These are phyloP conservation scores for Paramecium sexaurelia DNA, from an alignment of 73 alveolate genomes.

Conservation along the genomic window DNA sequence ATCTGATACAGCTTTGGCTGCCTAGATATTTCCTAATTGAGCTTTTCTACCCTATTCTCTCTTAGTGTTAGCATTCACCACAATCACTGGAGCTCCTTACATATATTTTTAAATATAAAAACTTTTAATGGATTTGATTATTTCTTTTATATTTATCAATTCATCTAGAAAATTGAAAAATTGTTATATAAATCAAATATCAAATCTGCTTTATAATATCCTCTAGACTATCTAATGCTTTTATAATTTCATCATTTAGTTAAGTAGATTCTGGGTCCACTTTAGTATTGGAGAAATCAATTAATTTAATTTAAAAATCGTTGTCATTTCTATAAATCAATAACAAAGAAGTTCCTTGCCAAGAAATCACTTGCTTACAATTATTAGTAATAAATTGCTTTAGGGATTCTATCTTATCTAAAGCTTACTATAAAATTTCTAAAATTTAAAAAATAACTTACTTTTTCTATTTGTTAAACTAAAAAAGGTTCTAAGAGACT, in stretches of 20 bases:
- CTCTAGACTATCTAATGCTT: not conserved
- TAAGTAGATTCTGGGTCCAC: not conserved
- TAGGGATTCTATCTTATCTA: not conserved
- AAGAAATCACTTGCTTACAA: not conserved
- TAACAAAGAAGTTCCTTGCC: conserved; percentile 11
- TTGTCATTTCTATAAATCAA: not conserved
- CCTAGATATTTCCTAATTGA: conserved; percentile 93
- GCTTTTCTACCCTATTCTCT: conserved; percentile 96
- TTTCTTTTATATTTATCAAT: conserved; percentile 20
- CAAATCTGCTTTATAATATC: not conserved
- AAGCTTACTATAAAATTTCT: not conserved
- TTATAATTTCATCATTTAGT: not conserved
- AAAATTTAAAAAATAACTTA: not conserved
- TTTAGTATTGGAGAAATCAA: not conserved
- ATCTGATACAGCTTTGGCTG: conserved; percentile 97
- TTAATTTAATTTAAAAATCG: not conserved
- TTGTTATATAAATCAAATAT: not conserved
- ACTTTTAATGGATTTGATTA: conserved; percentile 38
- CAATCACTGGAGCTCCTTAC: conserved; percentile 84
- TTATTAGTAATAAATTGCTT: not conserved
- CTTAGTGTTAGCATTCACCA: conserved; percentile 87
- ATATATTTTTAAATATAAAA: conserved; percentile 45
- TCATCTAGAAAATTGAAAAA: not conserved
- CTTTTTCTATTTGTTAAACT: not conserved
- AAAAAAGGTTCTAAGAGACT: not conserved